A percentile compares a stretch with the other conserved stretches of the same genome.
Evolutionary conservation across 2,329 filamentous ascomycete genomes (phyloP).

Genomic region (Trichoderma asperellum): DNA sequence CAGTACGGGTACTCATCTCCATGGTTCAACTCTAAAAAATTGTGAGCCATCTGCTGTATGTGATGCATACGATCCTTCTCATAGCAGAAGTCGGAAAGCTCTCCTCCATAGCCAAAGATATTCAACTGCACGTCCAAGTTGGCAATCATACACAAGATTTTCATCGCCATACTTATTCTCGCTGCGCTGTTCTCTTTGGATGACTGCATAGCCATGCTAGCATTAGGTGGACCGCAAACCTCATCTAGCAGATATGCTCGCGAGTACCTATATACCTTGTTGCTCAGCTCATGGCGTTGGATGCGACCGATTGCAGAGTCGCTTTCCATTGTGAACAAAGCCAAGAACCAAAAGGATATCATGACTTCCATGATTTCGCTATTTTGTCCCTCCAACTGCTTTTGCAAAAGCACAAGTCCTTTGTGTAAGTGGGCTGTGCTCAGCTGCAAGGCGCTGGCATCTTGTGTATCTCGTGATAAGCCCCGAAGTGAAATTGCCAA

Average conservation of each 20-base stretch:
- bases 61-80: neutral
- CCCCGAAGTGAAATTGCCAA: neutral
- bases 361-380: neutral
- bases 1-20: neutral
- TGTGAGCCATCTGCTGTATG: neutral
- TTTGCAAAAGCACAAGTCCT: neutral
- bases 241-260: neutral
- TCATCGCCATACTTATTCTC: neutral
- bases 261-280: neutral
- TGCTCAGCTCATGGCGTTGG: neutral
- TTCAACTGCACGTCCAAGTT: neutral
- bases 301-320: neutral
- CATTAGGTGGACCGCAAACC: neutral
- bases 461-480: neutral
- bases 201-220: neutral
- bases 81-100: neutral
- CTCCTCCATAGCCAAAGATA: neutral
- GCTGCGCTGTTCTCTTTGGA: neutral
- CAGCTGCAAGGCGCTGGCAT: neutral
- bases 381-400: neutral
- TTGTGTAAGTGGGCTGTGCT: neutral
- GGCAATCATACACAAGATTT: neutral
- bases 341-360: slow-evolving; percentile 1
- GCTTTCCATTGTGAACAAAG: neutral
- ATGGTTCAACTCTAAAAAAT: neutral